A percentile compares a stretch with the other conserved stretches of the same genome.
Conservation (phyloP, 768 basidiomycete species). For the Artomyces pyxidatus region DNA sequence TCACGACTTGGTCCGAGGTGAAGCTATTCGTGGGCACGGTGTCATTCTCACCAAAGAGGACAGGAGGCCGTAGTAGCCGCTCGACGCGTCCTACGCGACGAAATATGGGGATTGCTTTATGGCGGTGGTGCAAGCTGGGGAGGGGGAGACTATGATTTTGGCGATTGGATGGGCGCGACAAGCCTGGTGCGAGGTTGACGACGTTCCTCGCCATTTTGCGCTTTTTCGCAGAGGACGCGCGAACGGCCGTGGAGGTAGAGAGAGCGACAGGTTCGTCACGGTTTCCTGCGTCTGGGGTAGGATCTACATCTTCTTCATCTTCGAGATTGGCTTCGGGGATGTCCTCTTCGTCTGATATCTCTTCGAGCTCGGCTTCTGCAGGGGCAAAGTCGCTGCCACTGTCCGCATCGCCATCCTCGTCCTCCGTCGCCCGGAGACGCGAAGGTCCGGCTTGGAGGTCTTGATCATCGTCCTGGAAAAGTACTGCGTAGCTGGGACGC, state of each 20-base stretch:
- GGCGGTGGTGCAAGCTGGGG: conserved; percentile 65
- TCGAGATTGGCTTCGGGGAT: conserved; percentile 22
- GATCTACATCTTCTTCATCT: conserved; percentile 16
- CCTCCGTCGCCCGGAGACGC: conserved; percentile 18
- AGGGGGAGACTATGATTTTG: conserved; percentile 54
- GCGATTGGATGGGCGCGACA: conserved; percentile 32
- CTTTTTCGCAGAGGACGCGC: neutral
- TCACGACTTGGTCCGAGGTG: conserved; percentile 38
- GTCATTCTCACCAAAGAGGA: conserved; percentile 37
- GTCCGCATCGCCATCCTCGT: conserved; percentile 30
- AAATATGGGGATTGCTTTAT: conserved; percentile 58
- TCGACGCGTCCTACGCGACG: conserved; percentile 43
- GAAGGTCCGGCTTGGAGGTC: conserved; percentile 34
- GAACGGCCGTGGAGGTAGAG: neutral
- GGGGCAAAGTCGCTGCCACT: conserved; percentile 53
- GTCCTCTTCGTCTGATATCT: conserved; percentile 25
- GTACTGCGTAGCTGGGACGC: conserved; percentile 39
- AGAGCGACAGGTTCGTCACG: conserved; percentile 6
- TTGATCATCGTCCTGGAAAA: conserved; percentile 28
- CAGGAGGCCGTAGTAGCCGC: conserved; percentile 44
- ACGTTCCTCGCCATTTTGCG: conserved; percentile 1
- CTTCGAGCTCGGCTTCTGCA: conserved; percentile 26
- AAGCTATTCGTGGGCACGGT: conserved; percentile 48
- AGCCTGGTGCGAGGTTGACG: conserved; percentile 13
- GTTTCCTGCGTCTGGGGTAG: conserved; percentile 15